Conservation (phyloP, 1,139 yeast species). For the Eremothecium coryli region DNA sequence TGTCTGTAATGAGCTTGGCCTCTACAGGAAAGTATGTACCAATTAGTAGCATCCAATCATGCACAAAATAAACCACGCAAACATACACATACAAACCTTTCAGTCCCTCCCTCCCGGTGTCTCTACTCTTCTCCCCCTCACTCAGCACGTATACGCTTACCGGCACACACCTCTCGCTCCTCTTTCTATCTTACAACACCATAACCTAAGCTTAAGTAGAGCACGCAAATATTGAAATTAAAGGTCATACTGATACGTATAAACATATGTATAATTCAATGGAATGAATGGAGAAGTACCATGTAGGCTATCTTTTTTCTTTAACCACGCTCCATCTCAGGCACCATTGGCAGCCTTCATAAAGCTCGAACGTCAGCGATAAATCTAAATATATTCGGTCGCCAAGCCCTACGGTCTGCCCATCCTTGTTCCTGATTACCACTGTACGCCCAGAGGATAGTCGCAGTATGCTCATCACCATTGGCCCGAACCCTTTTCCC, state of each 20-base stretch:
- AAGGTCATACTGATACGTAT: no score
- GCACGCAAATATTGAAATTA: no score
- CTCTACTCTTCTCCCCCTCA: background rate
- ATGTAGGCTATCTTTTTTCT: no score
- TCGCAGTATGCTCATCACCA: no score
- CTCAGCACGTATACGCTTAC: no score
- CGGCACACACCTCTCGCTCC: no score
- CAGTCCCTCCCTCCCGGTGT: background rate
- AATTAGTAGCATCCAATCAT: no score
- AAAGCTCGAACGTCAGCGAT: constrained; percentile 2
- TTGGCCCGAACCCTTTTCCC: no score
- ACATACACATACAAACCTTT: background rate
- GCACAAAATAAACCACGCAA: background rate
- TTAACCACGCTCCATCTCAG: background rate
- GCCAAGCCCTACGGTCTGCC: background rate
- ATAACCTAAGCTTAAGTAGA: background rate
- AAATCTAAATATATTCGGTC: constrained; percentile 1
- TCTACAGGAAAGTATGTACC: constrained; percentile 22
- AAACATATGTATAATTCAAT: no score
- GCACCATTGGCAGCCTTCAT: constrained; percentile 1
- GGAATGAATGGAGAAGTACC: no score
- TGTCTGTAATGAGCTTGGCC: constrained; percentile 25
- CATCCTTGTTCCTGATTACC: background rate
- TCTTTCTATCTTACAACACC: no score
- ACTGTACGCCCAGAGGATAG: no score